Base-by-base conservation (phyloP, 1,284 basidiomycete genomes). In the Kalmanozyma brasiliensis region DNA sequence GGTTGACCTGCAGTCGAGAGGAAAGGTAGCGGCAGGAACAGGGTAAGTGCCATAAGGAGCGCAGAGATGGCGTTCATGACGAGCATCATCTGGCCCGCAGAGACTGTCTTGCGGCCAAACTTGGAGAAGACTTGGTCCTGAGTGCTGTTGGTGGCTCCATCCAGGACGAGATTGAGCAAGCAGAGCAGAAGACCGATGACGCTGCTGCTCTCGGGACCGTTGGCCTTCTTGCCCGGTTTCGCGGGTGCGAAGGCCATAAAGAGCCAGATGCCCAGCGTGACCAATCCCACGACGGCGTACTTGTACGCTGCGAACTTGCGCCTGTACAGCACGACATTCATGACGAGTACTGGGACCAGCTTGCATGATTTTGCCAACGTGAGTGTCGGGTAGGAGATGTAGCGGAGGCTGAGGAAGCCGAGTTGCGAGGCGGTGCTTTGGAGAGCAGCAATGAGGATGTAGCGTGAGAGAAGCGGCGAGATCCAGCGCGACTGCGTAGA, bases 51-150 rank as follows among this genome's bases (percentile, higher is more conserved):
- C 65, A 79, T 70, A 34, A 80, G 68, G n/a, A 72, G 16, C 8
- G 66, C 58, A 1, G 77, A 78, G 83, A 93, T 89, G 26, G 89
- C 78, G 82, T 95, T 95, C 83, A 97, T 97, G 88, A 90, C 95
- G 81, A 98, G 90, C 96, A 99, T 98, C 94, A 99, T 97, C 82
- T 99, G 95, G 82, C 96, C 94, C 4, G 96, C 96, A 0, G 89
- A 88, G 19, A 94, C 88, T 20, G 64, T 61, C 41, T 68, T 45
- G 35, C 87, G 86, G 10, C 73, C 73, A 37, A 72, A 81, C 83
- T 89, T 88, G 34, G 88, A 85, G 83, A 99, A 98, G 64, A 98
- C 91, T 84, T 98, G 91, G 82, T 99, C 96, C 83, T 99, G 96
- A 2, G 94, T 97, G n/a, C 92, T 92, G 85, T 98, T 98, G 53